Evolutionary conservation across 257 asterid genomes (phyloP), one percentile per base, ranked within the genome.

Genomic region (Dorcoceras hygrometricum): DNA sequence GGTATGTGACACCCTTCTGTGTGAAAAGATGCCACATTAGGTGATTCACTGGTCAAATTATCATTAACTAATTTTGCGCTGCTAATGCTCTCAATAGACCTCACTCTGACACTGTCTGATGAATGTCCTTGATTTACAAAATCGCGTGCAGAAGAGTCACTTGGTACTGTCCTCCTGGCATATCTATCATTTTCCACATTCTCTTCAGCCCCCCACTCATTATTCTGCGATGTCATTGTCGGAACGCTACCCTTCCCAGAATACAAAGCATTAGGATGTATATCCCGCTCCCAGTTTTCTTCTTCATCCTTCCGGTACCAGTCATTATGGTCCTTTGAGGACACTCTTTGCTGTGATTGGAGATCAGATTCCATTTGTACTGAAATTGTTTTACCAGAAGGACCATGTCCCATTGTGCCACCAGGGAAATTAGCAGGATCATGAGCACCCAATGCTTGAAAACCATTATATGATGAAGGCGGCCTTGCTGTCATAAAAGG

Each of bases 121-220:
- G 82, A 79, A 76, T 69, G 75, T 55, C 59, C 80, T 68, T 77
- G 84, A 64, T 76, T 62, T 71, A 81, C 86, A 59, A 46, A 59
- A 65, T 65, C 55, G 39, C 20, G 81, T 19, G 78, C 66, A 78
- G 67, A 56, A 60, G 69, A 71, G 67, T 78, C 84, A 31, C 27
- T 76, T 19, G 71, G 84, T 32, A 70, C 29, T 57, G 74, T 63
- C 73, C 73, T 77, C 77, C 70, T 73, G 58, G 83, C 27, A 64
- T 66, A 73, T 50, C 71, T 46, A 66, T 80, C 87, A 58, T 87
- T 89, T 50, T 81, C 94, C n/a, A 78, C 59, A 55, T 74, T 83
- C 66, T 77, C 82, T 55, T 84, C 95, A 67, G 92, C 89, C 27
- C 95, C 91, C 96, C 92, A 83, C 82, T 94, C 99, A 74, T 68